These are phyloP conservation scores for Canna indica DNA, from an alignment of 176 grass and related monocot species.

Conservation along the genomic window DNA sequence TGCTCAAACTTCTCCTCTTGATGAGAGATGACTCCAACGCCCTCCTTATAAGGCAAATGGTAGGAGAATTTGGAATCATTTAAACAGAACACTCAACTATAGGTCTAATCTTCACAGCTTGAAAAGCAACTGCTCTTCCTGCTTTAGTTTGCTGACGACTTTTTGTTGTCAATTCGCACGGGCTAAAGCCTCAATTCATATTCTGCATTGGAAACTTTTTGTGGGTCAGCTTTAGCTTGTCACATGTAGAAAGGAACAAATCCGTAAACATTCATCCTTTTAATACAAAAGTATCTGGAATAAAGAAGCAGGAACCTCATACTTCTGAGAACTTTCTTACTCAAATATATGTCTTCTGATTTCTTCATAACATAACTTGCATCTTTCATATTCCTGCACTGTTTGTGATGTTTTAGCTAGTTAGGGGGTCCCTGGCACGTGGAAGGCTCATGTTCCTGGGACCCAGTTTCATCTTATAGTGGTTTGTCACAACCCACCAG, in stretches of 20 bases:
- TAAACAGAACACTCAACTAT: slow-evolving; percentile 38
- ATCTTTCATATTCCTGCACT: slow-evolving; percentile 32
- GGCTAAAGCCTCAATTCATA: slow-evolving; percentile 32
- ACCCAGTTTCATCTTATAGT: background rate
- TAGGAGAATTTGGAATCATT: slow-evolving; percentile 29
- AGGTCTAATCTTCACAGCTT: slow-evolving; percentile 38
- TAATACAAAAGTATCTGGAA: slow-evolving; percentile 20
- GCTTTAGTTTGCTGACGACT: slow-evolving; percentile 43
- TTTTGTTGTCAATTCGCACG: slow-evolving; percentile 34
- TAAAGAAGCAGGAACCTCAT: slow-evolving; percentile 64
- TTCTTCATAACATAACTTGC: slow-evolving; percentile 29
- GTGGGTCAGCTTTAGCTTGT: slow-evolving; percentile 40
- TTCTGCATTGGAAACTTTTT: slow-evolving; percentile 49
- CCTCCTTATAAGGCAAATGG: slow-evolving; percentile 6
- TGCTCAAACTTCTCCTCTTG: background rate
- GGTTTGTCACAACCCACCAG: too few relatives aligned
- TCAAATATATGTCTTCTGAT: slow-evolving; percentile 13
- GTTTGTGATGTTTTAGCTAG: slow-evolving; percentile 19
- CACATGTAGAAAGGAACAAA: slow-evolving; percentile 36
- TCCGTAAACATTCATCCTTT: slow-evolving; percentile 32
- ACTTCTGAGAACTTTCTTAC: slow-evolving; percentile 48
- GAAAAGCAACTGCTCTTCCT: slow-evolving; percentile 81
- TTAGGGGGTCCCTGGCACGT: background rate
- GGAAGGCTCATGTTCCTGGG: background rate
- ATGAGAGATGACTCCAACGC: background rate